Evolutionary conservation across 2,329 filamentous ascomycete genomes (phyloP), one percentile per base, ranked within the genome.

Genomic region (Neonectria ditissima): DNA sequence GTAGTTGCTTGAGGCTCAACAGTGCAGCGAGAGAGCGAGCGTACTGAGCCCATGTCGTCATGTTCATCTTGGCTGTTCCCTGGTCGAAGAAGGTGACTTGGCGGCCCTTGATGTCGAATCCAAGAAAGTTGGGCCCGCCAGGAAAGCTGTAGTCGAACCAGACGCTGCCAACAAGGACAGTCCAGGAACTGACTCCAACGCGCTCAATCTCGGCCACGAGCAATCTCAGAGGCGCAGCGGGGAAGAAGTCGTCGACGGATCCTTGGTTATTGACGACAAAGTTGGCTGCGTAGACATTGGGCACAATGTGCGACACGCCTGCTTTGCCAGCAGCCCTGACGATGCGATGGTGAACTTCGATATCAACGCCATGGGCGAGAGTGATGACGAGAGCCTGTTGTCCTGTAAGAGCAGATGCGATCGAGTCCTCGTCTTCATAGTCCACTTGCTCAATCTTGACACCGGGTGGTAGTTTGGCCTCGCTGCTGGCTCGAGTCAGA

Each of bases 381-480:
- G 82, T 83, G 64, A 86, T 84, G 64, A 85, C 78, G 0, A 86
- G 74, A 10, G 80, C 80, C 6, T 89, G 79, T 59, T 88, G 84
- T 55, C 78, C 84, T 20, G 75, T 65, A 0, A 89, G 80, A 2
- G 84, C 85, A 0, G 70, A 69, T 3, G 83, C 76, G 13, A 89
- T 66, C 1, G 81, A 76, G 0, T 68, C 52, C 4, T 76, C 70
- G 43, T 82, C 73, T 26, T 75, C 72, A 62, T 84, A 84, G 63
- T 83, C 74, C 16, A 87, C 75, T 6, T 68, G 61, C 28, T 75
- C 77, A 18, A 79, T 66, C 2, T 75, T 72, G 11, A 85, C 76
- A 13, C 82, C 80, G 0, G 75, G 66, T 1, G 84, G 83, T 3
- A 86, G 67, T 26, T 66, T 60, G 18, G 68, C 75, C 50, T 74